These are phyloP conservation scores for Vaccinium darrowii DNA, from an alignment of 148 eudicot genomes.

Conservation along the genomic window DNA sequence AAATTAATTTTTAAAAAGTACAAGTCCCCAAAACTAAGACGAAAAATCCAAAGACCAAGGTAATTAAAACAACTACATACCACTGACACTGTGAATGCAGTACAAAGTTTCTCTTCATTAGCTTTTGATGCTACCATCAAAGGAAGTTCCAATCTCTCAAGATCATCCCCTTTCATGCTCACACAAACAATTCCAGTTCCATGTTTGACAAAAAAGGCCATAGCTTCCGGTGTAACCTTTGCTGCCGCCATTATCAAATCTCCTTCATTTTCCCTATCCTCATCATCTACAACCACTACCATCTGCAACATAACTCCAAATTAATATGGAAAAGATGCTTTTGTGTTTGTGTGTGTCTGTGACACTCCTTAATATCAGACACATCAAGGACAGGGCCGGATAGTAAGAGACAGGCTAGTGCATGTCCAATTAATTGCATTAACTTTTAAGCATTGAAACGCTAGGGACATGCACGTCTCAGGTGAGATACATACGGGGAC, in stretches of 20 bases:
- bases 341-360: not conserved
- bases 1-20: not conserved
- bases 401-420: not conserved
- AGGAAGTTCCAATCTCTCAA: constrained; percentile 76
- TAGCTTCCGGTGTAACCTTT: constrained; percentile 73
- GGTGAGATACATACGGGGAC: not conserved
- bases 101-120: constrained; percentile 77
- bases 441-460: not conserved
- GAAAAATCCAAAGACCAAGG: not conserved
- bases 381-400: not conserved
- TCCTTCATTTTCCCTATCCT: constrained; percentile 95
- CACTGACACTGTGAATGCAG: constrained; percentile 93
- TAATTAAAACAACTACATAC: constrained; percentile 39
- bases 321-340: not conserved
- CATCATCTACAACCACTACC: constrained; percentile 91
- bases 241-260: constrained; percentile 90
- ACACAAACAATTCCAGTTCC: constrained; percentile 97
- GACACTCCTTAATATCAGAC: not conserved
- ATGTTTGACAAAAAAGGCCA: constrained; percentile 90
- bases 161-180: constrained; percentile 83
- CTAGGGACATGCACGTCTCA: not conserved
- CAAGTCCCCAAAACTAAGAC: not conserved
- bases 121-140: constrained; percentile 73
- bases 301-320: constrained; percentile 44
- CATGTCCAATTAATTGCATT: not conserved